These are phyloP conservation scores for Podila clonocystis DNA, from an alignment of 192 early-diverging fungal genomes.

Conservation along the genomic window DNA sequence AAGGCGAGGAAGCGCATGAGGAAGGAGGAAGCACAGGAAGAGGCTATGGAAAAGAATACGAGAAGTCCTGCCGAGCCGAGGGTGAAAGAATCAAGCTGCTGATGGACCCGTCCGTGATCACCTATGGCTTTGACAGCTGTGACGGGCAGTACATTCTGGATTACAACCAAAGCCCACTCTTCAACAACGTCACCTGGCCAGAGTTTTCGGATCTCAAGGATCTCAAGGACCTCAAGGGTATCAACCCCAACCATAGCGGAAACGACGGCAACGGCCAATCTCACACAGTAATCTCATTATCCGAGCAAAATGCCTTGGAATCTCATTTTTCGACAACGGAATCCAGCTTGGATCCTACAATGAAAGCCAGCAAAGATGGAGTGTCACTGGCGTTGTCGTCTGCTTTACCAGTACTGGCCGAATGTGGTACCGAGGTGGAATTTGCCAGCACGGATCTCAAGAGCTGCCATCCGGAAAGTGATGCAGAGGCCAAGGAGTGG, in stretches of 20 bases:
- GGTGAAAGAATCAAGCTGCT: slow-evolving; percentile 4
- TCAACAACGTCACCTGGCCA: slow-evolving; percentile 49
- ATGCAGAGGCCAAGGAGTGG: neutral
- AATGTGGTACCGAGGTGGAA: no score
- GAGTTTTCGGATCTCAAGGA: slow-evolving; percentile 26
- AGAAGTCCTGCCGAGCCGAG: no score
- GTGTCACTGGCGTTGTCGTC: no score
- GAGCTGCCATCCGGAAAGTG: neutral
- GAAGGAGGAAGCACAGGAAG: no score
- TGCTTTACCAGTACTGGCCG: no score
- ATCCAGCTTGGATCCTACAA: no score
- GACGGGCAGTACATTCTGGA: slow-evolving; percentile 47
- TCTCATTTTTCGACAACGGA: no score
- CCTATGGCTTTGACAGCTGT: slow-evolving; percentile 47
- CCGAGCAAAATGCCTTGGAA: no score
- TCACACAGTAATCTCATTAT: no score
- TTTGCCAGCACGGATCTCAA: neutral
- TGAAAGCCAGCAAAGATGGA: no score
- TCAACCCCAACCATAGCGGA: neutral
- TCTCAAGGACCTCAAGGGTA: slow-evolving; percentile 1
- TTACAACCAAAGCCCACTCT: slow-evolving; percentile 42
- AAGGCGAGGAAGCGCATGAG: no score
- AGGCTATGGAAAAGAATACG: no score
- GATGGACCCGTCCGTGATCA: slow-evolving; percentile 43
- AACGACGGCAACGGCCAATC: neutral